phyloP scores from a whole-genome alignment of 2,329 filamentous ascomycete genomes.

The Phoma herbarum region DNA sequence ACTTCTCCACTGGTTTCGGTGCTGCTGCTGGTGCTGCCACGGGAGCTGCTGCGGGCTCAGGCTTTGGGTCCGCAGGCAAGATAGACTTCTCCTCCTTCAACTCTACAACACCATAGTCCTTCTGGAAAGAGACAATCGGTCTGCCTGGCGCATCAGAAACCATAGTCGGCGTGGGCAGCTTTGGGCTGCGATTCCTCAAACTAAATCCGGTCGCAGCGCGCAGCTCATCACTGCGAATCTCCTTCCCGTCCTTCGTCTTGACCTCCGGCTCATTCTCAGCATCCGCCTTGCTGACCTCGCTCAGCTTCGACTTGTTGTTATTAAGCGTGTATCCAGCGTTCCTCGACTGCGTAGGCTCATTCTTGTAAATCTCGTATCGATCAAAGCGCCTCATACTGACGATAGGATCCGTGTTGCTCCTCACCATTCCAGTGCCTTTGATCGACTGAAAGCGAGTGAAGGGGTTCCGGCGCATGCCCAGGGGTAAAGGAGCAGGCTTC shows the following conservation, averaged over 20 bases:
- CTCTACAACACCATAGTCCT: conserved; percentile 81
- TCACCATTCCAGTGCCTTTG: conserved; percentile 55
- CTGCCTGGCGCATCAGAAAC: conserved; percentile 90
- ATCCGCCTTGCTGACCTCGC: conserved; percentile 39
- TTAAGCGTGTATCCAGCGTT: conserved; percentile 84
- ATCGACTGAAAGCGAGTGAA: conserved; percentile 69
- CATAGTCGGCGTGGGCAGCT: conserved; percentile 85
- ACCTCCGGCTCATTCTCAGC: conserved; percentile 45
- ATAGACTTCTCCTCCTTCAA: conserved; percentile 62
- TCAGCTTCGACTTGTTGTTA: conserved; percentile 48
- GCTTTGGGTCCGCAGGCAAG: conserved; percentile 6
- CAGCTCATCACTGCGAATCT: conserved; percentile 87
- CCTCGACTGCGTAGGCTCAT: conserved; percentile 82
- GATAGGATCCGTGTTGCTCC: conserved; percentile 57
- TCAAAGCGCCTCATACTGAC: conserved; percentile 55
- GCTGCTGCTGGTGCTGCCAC: conserved; percentile 19
- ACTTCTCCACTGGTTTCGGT: conserved; percentile 45
- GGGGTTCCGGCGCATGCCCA: conserved; percentile 68
- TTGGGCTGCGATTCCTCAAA: conserved; percentile 84
- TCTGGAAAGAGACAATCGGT: conserved; percentile 97
- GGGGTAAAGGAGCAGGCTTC: conserved; percentile 54
- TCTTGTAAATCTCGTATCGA: conserved; percentile 79
- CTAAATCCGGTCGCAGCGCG: conserved; percentile 89
- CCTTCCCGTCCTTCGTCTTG: conserved; percentile 79
- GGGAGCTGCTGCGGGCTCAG: conserved; percentile 3